Evolutionary conservation across 495 filamentous ascomycete species (phyloP).

Genomic region (Pyronema omphalodes): DNA sequence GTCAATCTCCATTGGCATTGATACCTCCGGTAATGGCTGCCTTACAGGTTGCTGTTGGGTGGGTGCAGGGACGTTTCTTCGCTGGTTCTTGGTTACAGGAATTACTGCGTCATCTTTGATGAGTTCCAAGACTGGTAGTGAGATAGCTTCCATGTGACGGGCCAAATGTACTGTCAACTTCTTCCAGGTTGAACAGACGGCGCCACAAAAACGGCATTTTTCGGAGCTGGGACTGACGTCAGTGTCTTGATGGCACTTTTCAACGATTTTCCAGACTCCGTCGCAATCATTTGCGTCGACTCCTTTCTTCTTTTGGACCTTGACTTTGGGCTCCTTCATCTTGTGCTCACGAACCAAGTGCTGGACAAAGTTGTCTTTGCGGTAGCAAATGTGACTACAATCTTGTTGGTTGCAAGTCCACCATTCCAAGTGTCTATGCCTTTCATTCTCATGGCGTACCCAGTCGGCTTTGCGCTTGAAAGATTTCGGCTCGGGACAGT

Average conservation of each 20-base stretch:
- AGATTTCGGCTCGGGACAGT: constrained; percentile 74
- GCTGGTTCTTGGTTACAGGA: not conserved
- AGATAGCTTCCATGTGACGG: constrained; percentile 93
- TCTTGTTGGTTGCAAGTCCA: constrained; percentile 73
- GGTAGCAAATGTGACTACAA: constrained; percentile 68
- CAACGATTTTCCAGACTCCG: constrained; percentile 57
- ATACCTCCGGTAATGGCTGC: not conserved
- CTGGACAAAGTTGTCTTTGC: constrained; percentile 90
- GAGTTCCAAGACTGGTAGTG: constrained; percentile 63
- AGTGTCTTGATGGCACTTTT: constrained; percentile 59
- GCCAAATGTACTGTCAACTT: constrained; percentile 85
- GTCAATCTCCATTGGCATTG: constrained; percentile 5
- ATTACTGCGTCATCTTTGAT: constrained; percentile 32
- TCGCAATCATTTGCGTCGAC: constrained; percentile 27
- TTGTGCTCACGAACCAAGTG: constrained; percentile 92
- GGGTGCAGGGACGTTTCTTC: not conserved
- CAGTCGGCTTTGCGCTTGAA: constrained; percentile 97
- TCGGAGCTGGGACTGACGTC: constrained; percentile 49
- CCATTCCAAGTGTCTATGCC: constrained; percentile 80
- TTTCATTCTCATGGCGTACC: constrained; percentile 90
- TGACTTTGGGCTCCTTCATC: constrained; percentile 55
- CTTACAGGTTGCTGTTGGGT: not conserved
- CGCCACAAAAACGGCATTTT: constrained; percentile 78
- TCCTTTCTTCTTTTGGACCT: constrained; percentile 26
- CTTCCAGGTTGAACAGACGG: constrained; percentile 71